Evolutionary conservation across 257 asterid genomes (phyloP).

Genomic region (Lavandula angustifolia): DNA sequence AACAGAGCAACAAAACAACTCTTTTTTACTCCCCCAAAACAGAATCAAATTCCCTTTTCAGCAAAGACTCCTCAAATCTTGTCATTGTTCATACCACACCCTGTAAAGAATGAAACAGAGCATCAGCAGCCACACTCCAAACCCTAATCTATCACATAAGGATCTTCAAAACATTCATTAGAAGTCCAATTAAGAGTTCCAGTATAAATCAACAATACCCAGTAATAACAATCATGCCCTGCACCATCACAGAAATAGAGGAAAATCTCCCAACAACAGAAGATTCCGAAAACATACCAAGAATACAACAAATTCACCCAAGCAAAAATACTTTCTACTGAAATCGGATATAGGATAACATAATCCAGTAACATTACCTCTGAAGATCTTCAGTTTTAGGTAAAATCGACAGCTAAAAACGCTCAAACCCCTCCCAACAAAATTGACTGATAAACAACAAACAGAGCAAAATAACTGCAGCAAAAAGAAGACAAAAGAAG

Average conservation of each 20-base stretch:
- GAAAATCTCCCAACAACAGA: constrained; percentile 15
- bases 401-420: constrained; percentile 29
- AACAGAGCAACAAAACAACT: constrained; percentile 32
- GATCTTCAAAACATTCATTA: not conserved
- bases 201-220: not conserved
- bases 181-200: constrained; percentile 5
- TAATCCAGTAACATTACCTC: constrained; percentile 31
- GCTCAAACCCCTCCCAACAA: constrained; percentile 22
- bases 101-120: constrained; percentile 43
- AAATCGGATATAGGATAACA: constrained; percentile 11
- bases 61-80: constrained; percentile 32
- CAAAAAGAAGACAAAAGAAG: constrained; percentile 21
- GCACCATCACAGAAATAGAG: not conserved
- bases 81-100: constrained; percentile 31
- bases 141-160: constrained; percentile 36
- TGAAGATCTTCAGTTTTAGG: constrained; percentile 34
- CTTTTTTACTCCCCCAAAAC: constrained; percentile 3
- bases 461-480: constrained; percentile 32
- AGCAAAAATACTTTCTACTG: not conserved
- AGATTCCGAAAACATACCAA: not conserved
- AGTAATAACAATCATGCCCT: constrained; percentile 23
- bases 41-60: constrained; percentile 38
- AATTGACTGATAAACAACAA: constrained; percentile 4
- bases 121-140: constrained; percentile 36
- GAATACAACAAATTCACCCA: no score